Base-by-base conservation (phyloP, 306 rosid genomes). In the Vachellia collinsii region DNA sequence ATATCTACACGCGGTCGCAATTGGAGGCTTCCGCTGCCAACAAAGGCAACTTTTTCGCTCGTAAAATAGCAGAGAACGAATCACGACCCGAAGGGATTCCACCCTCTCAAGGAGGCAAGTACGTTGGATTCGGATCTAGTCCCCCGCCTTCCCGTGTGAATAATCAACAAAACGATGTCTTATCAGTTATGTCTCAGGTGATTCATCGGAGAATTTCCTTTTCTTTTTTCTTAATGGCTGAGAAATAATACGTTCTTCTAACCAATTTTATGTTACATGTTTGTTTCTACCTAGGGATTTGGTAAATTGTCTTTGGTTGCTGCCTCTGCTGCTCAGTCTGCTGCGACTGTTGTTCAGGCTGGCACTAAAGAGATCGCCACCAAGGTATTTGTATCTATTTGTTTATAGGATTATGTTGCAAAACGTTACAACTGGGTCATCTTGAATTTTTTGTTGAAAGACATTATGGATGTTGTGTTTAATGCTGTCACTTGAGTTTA, bases 171-270 rank as follows among this genome's bases (percentile, higher is more conserved):
- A 88, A 82, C 34, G 99, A 96, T 68, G 88, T 88, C 74, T 76
- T 93, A 23, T 89, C 98, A 43, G 97, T 86, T 79, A 94, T 96
- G 83, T 96, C 99, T 79, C 97, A 96, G 99, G 99, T 96, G 43
- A 71, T 51, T 56, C 3, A 36, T 56, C 36, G 46, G 63, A 7
- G 69, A 8, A 73, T 11, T 44, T 44, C n/a, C 0, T 39, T 65
- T 50, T 41, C 12, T 9, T 76, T 9, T 39, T 1, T 0, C 23
- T 22, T 56, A 8, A 8, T 53, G 76, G 17, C 16, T 1, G 51
- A 11, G 63, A 65, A 73, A 73, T 69, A 62, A 20, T 72, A 36
- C 51, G 7, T 72, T 41, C 16, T 71, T 46, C 59, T 71, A 10
- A 82, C 38, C 4, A 44, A 46, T 80, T 81, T 10, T 16, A 22